Evolutionary conservation across 805 yeast genomes (phyloP).

Genomic region (Maudiozyma barnettii): DNA sequence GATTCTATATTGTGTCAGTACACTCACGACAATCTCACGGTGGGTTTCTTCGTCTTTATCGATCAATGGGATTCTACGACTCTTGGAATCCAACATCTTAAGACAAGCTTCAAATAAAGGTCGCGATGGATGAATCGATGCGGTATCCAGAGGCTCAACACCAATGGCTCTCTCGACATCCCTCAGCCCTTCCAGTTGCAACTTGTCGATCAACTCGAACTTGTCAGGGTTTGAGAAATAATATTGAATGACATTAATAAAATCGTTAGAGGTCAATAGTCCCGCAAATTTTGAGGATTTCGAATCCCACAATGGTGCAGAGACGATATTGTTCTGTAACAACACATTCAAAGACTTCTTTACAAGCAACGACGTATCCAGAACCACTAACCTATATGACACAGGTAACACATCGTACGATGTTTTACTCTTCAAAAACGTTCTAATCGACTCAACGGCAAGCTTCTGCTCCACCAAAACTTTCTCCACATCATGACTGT

Average conservation of each 20-base stretch:
- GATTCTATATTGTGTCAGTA: slow-evolving; percentile 91
- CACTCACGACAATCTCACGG: slow-evolving; percentile 90
- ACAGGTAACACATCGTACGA: slow-evolving; percentile 97
- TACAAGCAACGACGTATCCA: slow-evolving; percentile 83
- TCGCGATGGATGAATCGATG: slow-evolving; percentile 82
- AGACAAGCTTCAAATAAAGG: slow-evolving; percentile 88
- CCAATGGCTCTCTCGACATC: slow-evolving; percentile 85
- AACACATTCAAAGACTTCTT: slow-evolving; percentile 85
- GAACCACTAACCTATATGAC: slow-evolving; percentile 80
- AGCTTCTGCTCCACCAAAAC: slow-evolving; percentile 44
- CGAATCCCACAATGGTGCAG: slow-evolving; percentile 96
- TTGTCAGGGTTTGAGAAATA: slow-evolving; percentile 84
- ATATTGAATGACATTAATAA: slow-evolving; percentile 89
- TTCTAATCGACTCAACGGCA: slow-evolving; percentile 76
- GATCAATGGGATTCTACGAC: slow-evolving; percentile 87
- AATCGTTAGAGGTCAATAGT: slow-evolving; percentile 81
- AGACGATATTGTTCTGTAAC: slow-evolving; percentile 86
- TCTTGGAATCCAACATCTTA: slow-evolving; percentile 78
- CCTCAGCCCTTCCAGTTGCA: slow-evolving; percentile 74
- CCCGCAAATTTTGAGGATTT: slow-evolving; percentile 89
- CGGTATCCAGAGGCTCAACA: slow-evolving; percentile 75
- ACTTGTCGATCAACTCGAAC: slow-evolving; percentile 75
- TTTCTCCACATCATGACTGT: slow-evolving; percentile 4
- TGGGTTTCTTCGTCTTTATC: slow-evolving; percentile 89
- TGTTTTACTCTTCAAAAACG: slow-evolving; percentile 79